Conservation (phyloP, 805 yeast species). For the Ogataea pini region DNA sequence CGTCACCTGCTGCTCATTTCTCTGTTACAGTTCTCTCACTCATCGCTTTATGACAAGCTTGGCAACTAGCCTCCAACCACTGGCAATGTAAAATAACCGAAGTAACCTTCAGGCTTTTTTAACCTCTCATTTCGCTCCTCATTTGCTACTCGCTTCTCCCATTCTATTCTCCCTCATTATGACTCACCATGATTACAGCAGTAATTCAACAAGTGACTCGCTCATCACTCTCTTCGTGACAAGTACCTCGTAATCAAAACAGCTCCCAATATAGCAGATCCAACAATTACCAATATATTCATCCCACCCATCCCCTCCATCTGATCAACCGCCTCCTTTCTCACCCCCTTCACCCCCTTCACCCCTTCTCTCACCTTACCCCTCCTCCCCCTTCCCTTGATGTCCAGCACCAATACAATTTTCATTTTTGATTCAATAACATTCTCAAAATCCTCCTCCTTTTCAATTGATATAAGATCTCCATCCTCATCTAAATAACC, state of each 20-base stretch:
- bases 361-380: neutral
- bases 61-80: neutral
- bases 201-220: no score
- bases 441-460: slow-evolving; percentile 37
- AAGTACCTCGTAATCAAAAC: slow-evolving; percentile 8
- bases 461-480: slow-evolving; percentile 36
- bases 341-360: neutral
- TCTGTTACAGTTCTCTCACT: no score
- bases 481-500: slow-evolving; percentile 42
- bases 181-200: neutral
- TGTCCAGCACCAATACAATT: slow-evolving; percentile 19
- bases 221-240: neutral
- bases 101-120: no score
- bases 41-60: no score
- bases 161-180: no score
- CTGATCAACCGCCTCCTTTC: neutral
- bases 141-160: no score
- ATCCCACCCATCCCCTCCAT: neutral
- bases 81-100: neutral
- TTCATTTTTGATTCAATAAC: slow-evolving; percentile 21
- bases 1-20: no score
- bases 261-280: slow-evolving; percentile 13
- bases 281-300: slow-evolving; percentile 3
- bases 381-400: slow-evolving; percentile 4
- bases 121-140: no score